Conservation (phyloP, 352 stramenopile genomes). For the Phytophthora colocasiae region DNA sequence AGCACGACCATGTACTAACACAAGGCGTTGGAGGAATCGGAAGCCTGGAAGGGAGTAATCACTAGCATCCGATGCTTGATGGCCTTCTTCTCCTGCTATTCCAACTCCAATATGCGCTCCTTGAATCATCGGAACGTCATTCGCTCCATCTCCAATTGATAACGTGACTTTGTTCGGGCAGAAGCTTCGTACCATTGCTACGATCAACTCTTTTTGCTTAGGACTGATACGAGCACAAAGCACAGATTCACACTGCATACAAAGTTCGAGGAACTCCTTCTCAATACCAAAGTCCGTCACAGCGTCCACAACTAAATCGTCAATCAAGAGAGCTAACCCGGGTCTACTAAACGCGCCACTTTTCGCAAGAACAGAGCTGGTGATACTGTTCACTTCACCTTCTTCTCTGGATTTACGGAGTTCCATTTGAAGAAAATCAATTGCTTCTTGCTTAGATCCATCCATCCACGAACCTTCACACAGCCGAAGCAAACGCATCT, state of each 20-base stretch:
- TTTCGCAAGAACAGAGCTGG: conserved; percentile 8
- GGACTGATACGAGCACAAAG: conserved; percentile 97
- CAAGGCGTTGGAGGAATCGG: conserved; percentile 80
- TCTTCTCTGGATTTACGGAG: conserved; percentile 22
- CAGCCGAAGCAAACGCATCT: conserved; percentile 63
- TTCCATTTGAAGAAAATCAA: conserved; percentile 39
- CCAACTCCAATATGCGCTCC: conserved; percentile 70
- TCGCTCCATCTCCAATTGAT: conserved; percentile 90
- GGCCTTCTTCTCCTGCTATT: conserved; percentile 68
- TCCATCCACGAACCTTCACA: conserved; percentile 37
- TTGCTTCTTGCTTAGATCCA: conserved; percentile 29
- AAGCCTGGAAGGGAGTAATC: conserved; percentile 93
- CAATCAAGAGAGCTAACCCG: conserved; percentile 54
- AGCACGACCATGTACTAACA: conserved; percentile 87
- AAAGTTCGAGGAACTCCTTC: conserved; percentile 53
- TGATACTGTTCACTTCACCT: conserved; percentile 6
- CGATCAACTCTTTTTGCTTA: conserved; percentile 97
- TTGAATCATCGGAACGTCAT: conserved; percentile 95
- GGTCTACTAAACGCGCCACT: not conserved
- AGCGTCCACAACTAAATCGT: conserved; percentile 59
- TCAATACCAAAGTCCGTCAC: conserved; percentile 46
- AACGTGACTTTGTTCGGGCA: conserved; percentile 70
- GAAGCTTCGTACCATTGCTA: conserved; percentile 89
- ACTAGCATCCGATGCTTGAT: conserved; percentile 89
- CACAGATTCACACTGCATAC: conserved; percentile 91